Base-by-base conservation (phyloP, 805 yeast species). In the Candida ipomoeae region DNA sequence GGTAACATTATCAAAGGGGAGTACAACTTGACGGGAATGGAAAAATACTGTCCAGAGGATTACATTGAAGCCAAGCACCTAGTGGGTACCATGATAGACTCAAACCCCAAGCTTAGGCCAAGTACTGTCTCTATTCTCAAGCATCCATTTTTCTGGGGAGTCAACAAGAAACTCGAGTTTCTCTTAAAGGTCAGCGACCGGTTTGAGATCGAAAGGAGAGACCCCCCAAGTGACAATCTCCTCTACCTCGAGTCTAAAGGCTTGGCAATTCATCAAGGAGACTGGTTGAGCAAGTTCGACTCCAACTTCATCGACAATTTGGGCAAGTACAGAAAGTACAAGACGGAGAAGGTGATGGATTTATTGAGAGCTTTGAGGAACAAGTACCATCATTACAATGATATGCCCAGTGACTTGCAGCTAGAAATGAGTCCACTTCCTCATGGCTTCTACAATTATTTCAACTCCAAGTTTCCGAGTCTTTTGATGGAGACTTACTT, bases 351-450 rank as follows among this genome's bases (percentile, higher is more conserved):
- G 59, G 68, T 94, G 42, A 82, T 90, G 83, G 99, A 94, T 65
- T 69, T 94, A 46, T 68, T 94, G 51, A 74, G 99, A 51, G 97
- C 97, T 0, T 67, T 94, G 58, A 77, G 99, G 60, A 94, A 94
- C 70, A 94, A 94, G 66, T 85, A 89, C 62, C 98, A 94, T 66
- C 99, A 94, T 66, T 92, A 79, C 66, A 89, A 89, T 68, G 99
- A 94, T 65, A 70, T 91, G 62, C 96, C 97, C 1, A 75, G 69
- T 8, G 79, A 73, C 13, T 74, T 94, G 51, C 82, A 81, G 47
- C 64, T 62, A 14, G 75, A 80, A 45, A 85, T 94, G 81, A 85
- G 89, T 17, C 85, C 92, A 0, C 68, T 89, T 26, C 97, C 97
- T 0, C 81, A 82, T 45, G 97, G 96, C 0, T 94, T 88, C 63